Evolutionary conservation across 352 stramenopile species (phyloP).

Genomic region (Pythium pyrilobum): DNA sequence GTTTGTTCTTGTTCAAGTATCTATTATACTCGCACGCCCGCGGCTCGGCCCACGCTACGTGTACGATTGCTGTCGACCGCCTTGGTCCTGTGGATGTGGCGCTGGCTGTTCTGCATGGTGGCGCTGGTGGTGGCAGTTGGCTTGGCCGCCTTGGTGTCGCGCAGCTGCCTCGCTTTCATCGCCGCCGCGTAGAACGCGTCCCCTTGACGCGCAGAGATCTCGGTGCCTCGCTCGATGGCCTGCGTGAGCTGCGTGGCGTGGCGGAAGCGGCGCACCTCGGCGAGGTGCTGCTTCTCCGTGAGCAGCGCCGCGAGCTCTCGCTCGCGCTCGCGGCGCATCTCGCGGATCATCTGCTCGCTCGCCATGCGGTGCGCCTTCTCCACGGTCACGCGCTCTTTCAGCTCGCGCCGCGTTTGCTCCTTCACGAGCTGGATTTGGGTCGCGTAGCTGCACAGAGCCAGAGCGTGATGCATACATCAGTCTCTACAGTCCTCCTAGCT

Average conservation of each 20-base stretch:
- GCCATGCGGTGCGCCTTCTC: constrained; percentile 64
- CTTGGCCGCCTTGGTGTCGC: not conserved
- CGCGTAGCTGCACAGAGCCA: constrained; percentile 34
- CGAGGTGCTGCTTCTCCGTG: constrained; percentile 54
- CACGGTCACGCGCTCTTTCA: constrained; percentile 51
- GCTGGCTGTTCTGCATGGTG: too few species aligned
- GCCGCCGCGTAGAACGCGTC: constrained; percentile 66
- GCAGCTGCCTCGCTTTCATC: constrained; percentile 49
- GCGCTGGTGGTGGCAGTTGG: not conserved
- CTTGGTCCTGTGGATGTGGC: too few species aligned
- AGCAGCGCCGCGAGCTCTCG: constrained; percentile 44
- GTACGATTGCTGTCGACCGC: not conserved
- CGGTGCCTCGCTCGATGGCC: constrained; percentile 32
- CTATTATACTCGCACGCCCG: too few species aligned
- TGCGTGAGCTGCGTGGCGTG: constrained; percentile 34
- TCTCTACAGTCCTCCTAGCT: too few species aligned
- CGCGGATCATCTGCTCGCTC: constrained; percentile 62
- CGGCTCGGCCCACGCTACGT: too few species aligned
- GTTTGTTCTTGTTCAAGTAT: too few species aligned
- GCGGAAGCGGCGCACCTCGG: constrained; percentile 52
- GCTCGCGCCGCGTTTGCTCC: constrained; percentile 53
- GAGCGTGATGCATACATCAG: too few species aligned
- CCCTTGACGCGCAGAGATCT: constrained; percentile 23
- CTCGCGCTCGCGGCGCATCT: constrained; percentile 57
- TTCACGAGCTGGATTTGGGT: constrained; percentile 66